Evolutionary conservation across 148 eudicot species (phyloP).

Genomic region (Hydrangea macrophylla): DNA sequence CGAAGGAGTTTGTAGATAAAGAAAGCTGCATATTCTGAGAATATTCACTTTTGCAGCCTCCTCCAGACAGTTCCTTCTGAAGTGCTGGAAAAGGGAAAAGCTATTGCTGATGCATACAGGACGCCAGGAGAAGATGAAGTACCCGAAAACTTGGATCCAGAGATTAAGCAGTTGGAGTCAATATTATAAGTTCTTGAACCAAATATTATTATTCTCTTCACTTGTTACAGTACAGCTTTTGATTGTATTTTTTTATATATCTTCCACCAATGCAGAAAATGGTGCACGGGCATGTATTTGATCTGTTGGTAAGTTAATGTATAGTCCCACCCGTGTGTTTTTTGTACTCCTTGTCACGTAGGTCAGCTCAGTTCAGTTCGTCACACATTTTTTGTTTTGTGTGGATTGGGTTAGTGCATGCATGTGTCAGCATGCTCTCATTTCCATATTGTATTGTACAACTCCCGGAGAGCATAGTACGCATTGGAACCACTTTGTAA

Average conservation of each 20-base stretch:
- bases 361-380: too few species aligned
- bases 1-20: not conserved
- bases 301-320: too few species aligned
- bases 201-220: not conserved
- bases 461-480: too few species aligned
- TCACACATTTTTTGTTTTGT: too few species aligned
- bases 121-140: constrained; percentile 40
- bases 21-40: not conserved
- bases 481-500: too few species aligned
- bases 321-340: too few species aligned
- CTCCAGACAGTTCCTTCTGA: constrained; percentile 84
- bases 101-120: constrained; percentile 81
- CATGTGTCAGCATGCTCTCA: too few species aligned
- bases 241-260: not conserved
- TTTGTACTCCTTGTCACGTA: too few species aligned
- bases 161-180: constrained; percentile 74
- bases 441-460: too few species aligned
- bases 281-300: too few species aligned
- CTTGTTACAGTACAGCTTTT: not conserved
- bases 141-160: constrained; percentile 60
- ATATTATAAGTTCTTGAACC: constrained; percentile 40
- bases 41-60: constrained; percentile 43
- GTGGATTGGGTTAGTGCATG: too few species aligned
- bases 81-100: constrained; percentile 72
- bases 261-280: not conserved